Conservation (phyloP, 306 rosid genomes). For the Gastrolobium villosum region DNA sequence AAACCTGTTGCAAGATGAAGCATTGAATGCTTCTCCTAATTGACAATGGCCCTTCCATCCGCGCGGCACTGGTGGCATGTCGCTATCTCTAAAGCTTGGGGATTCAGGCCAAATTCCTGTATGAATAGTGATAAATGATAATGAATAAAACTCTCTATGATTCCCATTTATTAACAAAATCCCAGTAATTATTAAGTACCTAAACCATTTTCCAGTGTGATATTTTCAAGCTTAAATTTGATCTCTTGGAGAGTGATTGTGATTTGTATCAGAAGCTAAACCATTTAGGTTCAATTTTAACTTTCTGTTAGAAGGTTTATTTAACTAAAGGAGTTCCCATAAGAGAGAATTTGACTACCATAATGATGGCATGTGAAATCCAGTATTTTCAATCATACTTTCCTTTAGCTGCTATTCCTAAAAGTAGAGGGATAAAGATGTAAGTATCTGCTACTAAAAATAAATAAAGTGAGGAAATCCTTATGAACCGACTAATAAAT, state of each 20-base stretch:
- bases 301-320: conserved; percentile 19
- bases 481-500: conserved; percentile 43
- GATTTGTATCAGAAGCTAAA: conserved; percentile 14
- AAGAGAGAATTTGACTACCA: conserved; percentile 21
- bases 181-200: not conserved
- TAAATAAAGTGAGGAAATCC: conserved; percentile 42
- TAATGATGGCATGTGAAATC: conserved; percentile 37
- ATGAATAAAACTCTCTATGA: conserved; percentile 16
- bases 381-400: not conserved
- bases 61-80: conserved; percentile 75
- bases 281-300: conserved; percentile 16
- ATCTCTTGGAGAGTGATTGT: conserved; percentile 6
- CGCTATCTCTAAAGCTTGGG: conserved; percentile 73
- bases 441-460: conserved; percentile 35
- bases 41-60: conserved; percentile 80
- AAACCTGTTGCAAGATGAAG: conserved; percentile 86
- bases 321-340: not conserved
- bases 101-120: conserved; percentile 95
- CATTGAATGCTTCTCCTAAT: conserved; percentile 80
- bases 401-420: conserved; percentile 11
- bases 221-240: conserved; percentile 24
- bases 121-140: conserved; percentile 24
- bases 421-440: conserved; percentile 35
- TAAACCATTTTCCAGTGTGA: not conserved
- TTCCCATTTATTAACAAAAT: conserved; percentile 33